These are phyloP conservation scores for Fusarium buharicum DNA, from an alignment of 2,329 filamentous ascomycete genomes.

Conservation along the genomic window DNA sequence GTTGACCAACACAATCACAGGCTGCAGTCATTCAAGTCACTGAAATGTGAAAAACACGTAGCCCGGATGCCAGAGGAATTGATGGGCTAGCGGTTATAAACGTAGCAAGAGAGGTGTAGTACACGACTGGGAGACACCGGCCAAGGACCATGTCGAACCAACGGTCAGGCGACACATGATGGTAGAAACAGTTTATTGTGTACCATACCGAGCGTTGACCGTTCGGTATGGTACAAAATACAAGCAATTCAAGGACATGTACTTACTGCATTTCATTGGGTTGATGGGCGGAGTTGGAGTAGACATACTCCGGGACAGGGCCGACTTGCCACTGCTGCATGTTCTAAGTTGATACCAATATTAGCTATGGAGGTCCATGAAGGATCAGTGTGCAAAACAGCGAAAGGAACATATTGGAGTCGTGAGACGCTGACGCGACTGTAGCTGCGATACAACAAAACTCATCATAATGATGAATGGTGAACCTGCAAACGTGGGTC, in stretches of 20 bases:
- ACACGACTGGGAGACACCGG: slow-evolving; percentile 6
- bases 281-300: slow-evolving; percentile 64
- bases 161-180: slow-evolving; percentile 31
- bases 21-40: slow-evolving; percentile 11
- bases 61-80: slow-evolving; percentile 14
- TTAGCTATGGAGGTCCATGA: slow-evolving; percentile 31
- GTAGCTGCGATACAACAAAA: slow-evolving; percentile 23
- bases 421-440: slow-evolving; percentile 21
- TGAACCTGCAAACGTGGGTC: slow-evolving; percentile 41
- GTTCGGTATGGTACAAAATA: slow-evolving; percentile 46
- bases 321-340: slow-evolving; percentile 72
- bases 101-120: slow-evolving; percentile 15
- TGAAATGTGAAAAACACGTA: slow-evolving; percentile 26
- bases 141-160: slow-evolving; percentile 5
- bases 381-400: slow-evolving; percentile 7
- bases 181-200: slow-evolving; percentile 34
- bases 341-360: slow-evolving; percentile 53
- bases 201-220: slow-evolving; percentile 25
- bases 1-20: slow-evolving; percentile 20
- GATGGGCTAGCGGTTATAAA: slow-evolving; percentile 40
- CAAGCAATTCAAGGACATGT: slow-evolving; percentile 55
- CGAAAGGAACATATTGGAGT: slow-evolving; percentile 23
- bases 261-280: slow-evolving; percentile 70
- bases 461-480: slow-evolving; percentile 34
- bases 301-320: slow-evolving; percentile 69